Base-by-base conservation (phyloP, 179 eudicot species). In the Monotropa hypopitys region DNA sequence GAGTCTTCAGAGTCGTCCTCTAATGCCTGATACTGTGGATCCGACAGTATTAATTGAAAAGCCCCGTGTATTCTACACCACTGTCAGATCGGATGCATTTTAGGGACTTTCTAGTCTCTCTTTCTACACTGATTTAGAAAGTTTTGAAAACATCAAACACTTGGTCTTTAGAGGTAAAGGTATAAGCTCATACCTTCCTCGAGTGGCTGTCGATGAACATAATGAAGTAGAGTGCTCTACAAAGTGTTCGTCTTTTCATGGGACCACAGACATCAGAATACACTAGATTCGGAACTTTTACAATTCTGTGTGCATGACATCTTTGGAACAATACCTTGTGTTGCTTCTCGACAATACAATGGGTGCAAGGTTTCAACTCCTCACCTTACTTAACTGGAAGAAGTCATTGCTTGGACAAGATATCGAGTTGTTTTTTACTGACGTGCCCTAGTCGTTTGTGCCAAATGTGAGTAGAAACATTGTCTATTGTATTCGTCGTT, bases 251-350 rank as follows among this genome's bases (percentile, higher is more conserved):
- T 9, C 20, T 38, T 28, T 10, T 75, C 23, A n/a, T n/a, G 0
- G 46, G 73, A 8, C 73, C 73, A 42, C 53, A 59, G 1, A 75
- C 53, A 75, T 75, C 78, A 6, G 78, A 33, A 32, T 75, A 40
- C 2, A 59, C 30, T 10, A 75, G 21, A 3, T 75, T 40, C n/a
- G n/a, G n/a, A n/a, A n/a, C n/a, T n/a, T n/a, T n/a, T n/a, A n/a
- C n/a, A n/a, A n/a, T n/a, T n/a, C n/a, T n/a, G n/a, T n/a, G n/a
- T n/a, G n/a, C n/a, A n/a, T n/a, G n/a, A n/a, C n/a, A n/a, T n/a
- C n/a, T n/a, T n/a, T n/a, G n/a, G n/a, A n/a, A n/a, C n/a, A n/a
- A n/a, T n/a, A n/a, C n/a, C n/a, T n/a, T n/a, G n/a, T n/a, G n/a
- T n/a, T n/a, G n/a, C n/a, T n/a, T n/a, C n/a, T n/a, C n/a, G n/a